Conservation (phyloP, 2,329 filamentous ascomycete species). For the Didymella exigua region DNA sequence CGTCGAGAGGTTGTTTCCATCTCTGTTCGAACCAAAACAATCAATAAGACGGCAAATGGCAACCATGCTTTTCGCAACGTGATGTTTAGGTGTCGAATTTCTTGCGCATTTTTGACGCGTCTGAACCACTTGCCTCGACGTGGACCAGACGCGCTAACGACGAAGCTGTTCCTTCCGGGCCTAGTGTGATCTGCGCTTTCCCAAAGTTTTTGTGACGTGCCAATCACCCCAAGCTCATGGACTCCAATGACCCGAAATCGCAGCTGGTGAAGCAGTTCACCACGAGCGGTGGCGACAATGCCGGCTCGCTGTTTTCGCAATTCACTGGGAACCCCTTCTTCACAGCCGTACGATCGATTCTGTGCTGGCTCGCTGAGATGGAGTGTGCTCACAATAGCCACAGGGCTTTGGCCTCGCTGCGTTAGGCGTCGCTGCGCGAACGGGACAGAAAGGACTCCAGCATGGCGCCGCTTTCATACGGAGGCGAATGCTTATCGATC, state of each 20-base stretch:
- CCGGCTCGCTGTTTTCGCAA: slow-evolving; percentile 52
- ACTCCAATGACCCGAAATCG: slow-evolving; percentile 46
- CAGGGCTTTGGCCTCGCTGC: slow-evolving; percentile 88
- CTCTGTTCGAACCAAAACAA: not conserved
- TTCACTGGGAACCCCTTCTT: slow-evolving; percentile 60
- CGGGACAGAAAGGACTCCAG: slow-evolving; percentile 78
- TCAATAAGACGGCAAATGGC: not conserved
- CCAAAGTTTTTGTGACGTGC: slow-evolving; percentile 14
- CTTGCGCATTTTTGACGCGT: not conserved
- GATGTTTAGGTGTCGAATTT: not conserved
- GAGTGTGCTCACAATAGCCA: slow-evolving; percentile 39
- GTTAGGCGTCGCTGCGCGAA: slow-evolving; percentile 78
- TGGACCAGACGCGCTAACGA: not conserved
- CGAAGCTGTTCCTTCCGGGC: slow-evolving; percentile 13
- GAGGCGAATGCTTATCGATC: slow-evolving; percentile 86
- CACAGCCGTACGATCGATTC: slow-evolving; percentile 53
- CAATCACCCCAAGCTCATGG: slow-evolving; percentile 32
- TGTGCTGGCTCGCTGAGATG: slow-evolving; percentile 49
- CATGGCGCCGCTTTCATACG: slow-evolving; percentile 75
- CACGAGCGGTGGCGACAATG: slow-evolving; percentile 38
- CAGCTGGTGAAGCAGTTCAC: slow-evolving; percentile 47
- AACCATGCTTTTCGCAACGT: not conserved
- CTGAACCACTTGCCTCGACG: not conserved
- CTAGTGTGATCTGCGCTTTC: slow-evolving; percentile 26
- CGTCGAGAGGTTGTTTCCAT: not conserved